Evolutionary conservation across 352 stramenopile species (phyloP), one percentile per base, ranked within the genome.

Genomic region (Phytophthora tubulina): DNA sequence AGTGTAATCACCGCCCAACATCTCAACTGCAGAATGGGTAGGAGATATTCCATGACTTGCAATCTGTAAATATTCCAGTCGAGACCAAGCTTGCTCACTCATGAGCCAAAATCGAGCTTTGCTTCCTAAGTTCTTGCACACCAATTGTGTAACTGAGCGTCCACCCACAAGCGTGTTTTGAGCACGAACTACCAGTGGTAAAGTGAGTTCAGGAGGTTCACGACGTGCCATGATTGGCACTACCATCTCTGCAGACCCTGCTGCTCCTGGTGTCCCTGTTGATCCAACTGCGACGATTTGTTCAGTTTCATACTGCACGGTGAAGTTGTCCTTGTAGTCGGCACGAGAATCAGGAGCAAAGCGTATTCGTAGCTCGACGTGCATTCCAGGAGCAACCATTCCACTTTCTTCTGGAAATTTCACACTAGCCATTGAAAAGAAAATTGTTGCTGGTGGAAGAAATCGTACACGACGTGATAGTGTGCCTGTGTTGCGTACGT

Each of bases 301-400:
- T 36, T 64, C 59, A 8, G 73, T 78, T 61, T 95, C 88, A 56
- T 86, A 83, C 38, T 89, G 74, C 27, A 94, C 58, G 6, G 62
- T 74, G 15, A 96, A 69, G 10, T 42, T 49, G 73, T 96, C 88
- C 46, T 84, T 86, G 59, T 94, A 94, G 66, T 94, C 84, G 41
- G 82, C 85, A 9, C 86, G 83, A 11, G 88, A 94, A 72, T 96
- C 84, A 0, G 88, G 86, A 0, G 78, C 70, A 64, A 96, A 96
- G 4, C 84, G 81, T 31, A 95, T 33, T 3, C 57, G 72, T 14
- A 95, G 50, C 42, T 86, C 65, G 4, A 92, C 80, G 59, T 86
- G 77, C 85, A 95, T 89, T 3, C 88, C 88, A 1, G 88, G 88
- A 11, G 88, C 86, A 5, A 95, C 63, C 38, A 94, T 73, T 0